phyloP scores from a whole-genome alignment of 768 basidiomycete species.

The Auricularia cornea region DNA sequence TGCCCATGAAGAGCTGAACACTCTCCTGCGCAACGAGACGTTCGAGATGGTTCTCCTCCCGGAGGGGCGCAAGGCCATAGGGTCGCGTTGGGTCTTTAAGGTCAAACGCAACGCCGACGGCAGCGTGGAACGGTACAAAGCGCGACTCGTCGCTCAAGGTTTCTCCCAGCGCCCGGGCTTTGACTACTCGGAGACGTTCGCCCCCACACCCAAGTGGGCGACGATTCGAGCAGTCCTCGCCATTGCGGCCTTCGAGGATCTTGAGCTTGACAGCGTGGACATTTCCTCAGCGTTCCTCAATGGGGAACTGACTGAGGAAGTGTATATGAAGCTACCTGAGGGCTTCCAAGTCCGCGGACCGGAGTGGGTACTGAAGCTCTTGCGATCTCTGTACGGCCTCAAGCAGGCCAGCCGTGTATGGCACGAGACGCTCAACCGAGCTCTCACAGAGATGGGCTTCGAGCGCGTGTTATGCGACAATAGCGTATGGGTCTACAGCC shows the following conservation, averaged over 20 bases:
- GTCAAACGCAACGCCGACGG: slow-evolving; percentile 30
- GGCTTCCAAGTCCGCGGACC: slow-evolving; percentile 15
- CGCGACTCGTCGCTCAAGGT: slow-evolving; percentile 34
- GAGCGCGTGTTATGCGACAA: not conserved
- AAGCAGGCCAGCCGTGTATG: slow-evolving; percentile 29
- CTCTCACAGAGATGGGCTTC: slow-evolving; percentile 15
- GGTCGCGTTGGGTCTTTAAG: slow-evolving; percentile 34
- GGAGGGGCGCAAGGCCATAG: slow-evolving; percentile 21
- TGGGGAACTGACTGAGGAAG: slow-evolving; percentile 13
- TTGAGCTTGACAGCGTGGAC: slow-evolving; percentile 11
- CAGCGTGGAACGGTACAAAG: slow-evolving; percentile 29
- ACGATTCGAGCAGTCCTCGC: slow-evolving; percentile 13
- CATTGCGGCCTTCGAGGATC: slow-evolving; percentile 8
- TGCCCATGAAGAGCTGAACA: not conserved
- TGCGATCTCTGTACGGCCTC: slow-evolving; percentile 30
- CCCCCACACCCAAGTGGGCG: slow-evolving; percentile 13
- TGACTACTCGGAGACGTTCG: slow-evolving; percentile 16
- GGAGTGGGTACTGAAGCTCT: not conserved
- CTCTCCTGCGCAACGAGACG: slow-evolving; percentile 17
- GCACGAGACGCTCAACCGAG: slow-evolving; percentile 21
- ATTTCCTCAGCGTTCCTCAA: slow-evolving; percentile 11
- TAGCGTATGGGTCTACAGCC: not conserved
- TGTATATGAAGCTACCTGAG: slow-evolving; percentile 22
- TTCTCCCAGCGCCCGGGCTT: slow-evolving; percentile 23
- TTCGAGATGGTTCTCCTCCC: slow-evolving; percentile 25